These are phyloP conservation scores for Parasarocladium wereldwijsianum DNA, from an alignment of 2,329 filamentous ascomycete species.

Conservation along the genomic window DNA sequence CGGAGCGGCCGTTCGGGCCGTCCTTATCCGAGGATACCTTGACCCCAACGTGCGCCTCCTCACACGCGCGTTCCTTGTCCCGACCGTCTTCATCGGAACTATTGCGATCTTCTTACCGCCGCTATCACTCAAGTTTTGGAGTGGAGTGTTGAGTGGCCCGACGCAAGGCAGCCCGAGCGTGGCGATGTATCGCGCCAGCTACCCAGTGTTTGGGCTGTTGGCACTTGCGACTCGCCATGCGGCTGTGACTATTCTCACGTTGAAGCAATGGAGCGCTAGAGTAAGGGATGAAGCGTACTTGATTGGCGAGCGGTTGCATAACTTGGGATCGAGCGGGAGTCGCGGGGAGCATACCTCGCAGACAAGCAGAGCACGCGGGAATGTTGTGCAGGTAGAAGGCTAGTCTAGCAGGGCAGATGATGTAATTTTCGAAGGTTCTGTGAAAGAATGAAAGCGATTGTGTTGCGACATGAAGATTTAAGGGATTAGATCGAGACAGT, in stretches of 20 bases:
- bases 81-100: constrained; percentile 46
- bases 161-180: too few relatives aligned
- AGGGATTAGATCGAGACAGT: too few relatives aligned
- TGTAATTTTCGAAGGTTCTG: too few relatives aligned
- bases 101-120: constrained; percentile 52
- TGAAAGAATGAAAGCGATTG: too few relatives aligned
- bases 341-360: too few relatives aligned
- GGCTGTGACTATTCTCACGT: constrained; percentile 40
- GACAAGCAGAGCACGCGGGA: too few relatives aligned
- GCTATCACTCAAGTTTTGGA: constrained; percentile 19
- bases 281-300: constrained; percentile 93
- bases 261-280: constrained; percentile 56
- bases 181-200: constrained; percentile 50
- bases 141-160: too few relatives aligned
- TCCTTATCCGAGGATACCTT: constrained; percentile 61
- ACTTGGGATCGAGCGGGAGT: too few relatives aligned
- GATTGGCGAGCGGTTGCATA: constrained; percentile 87
- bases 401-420: too few relatives aligned
- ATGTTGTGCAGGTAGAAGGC: too few relatives aligned
- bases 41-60: constrained; percentile 66
- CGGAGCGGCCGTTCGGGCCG: constrained; percentile 58
- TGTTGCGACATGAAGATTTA: too few relatives aligned
- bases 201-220: constrained; percentile 47
- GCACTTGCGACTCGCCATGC: constrained; percentile 26
- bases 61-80: constrained; percentile 77